Conservation (phyloP, 768 basidiomycete genomes). For the Piloderma croceum region DNA sequence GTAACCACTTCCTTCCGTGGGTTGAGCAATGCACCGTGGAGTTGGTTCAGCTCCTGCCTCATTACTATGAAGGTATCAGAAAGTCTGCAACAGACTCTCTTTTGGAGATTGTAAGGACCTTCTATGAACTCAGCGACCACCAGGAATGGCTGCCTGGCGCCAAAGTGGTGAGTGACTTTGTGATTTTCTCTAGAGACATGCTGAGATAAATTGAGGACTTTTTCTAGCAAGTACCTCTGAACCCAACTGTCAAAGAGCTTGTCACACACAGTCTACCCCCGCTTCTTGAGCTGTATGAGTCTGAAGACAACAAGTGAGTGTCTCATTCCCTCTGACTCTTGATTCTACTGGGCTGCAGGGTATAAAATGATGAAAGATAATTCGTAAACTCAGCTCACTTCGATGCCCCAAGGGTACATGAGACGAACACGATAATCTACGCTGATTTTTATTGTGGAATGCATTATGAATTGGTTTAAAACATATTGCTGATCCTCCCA, state of each 20-base stretch:
- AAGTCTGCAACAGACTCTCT: slow-evolving; percentile 88
- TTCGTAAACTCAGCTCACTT: slow-evolving; percentile 72
- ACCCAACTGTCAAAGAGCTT: slow-evolving; percentile 70
- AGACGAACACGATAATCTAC: slow-evolving; percentile 39
- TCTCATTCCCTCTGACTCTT: slow-evolving; percentile 11
- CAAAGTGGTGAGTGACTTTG: slow-evolving; percentile 43
- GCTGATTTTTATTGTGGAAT: not conserved
- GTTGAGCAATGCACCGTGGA: slow-evolving; percentile 79
- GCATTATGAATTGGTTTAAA: not conserved
- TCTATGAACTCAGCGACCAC: slow-evolving; percentile 83
- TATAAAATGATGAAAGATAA: slow-evolving; percentile 42
- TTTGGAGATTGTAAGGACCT: slow-evolving; percentile 82
- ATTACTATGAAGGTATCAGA: slow-evolving; percentile 97
- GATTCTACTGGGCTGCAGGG: not conserved
- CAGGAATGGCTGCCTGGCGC: slow-evolving; percentile 79
- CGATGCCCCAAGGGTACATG: slow-evolving; percentile 55
- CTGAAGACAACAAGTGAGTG: slow-evolving; percentile 95
- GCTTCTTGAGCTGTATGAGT: slow-evolving; percentile 84
- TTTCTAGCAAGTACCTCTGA: slow-evolving; percentile 43
- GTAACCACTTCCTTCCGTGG: slow-evolving; percentile 82
- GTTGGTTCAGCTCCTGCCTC: slow-evolving; percentile 71
- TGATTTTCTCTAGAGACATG: not conserved
- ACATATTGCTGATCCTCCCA: too few relatives aligned
- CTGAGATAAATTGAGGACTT: slow-evolving; percentile 7
- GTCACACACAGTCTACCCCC: slow-evolving; percentile 67